Percentiles rank a stretch among this genome's conserved stretches.
Evolutionary conservation across 257 asterid genomes (phyloP).

Genomic region (Solanum infundibuliforme): DNA sequence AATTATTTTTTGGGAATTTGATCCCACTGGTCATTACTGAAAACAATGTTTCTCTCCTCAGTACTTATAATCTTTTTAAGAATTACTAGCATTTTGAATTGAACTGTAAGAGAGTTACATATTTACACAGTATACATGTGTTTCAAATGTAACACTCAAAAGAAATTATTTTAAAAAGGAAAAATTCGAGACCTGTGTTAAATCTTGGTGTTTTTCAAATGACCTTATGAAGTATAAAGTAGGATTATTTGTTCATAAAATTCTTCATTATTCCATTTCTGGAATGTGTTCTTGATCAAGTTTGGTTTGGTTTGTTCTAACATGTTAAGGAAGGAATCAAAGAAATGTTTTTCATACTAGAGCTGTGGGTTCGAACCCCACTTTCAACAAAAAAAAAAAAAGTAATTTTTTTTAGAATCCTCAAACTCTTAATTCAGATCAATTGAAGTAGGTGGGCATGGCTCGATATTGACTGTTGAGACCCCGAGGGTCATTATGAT

Average conservation of each 20-base stretch:
- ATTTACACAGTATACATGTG: background rate
- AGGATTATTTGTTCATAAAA: background rate
- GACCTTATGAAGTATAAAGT: background rate
- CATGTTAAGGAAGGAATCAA: no score
- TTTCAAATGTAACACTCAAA: background rate
- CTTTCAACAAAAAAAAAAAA: no score
- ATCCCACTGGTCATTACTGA: conserved; percentile 15
- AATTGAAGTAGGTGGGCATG: background rate
- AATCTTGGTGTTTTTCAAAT: background rate
- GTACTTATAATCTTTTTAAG: background rate
- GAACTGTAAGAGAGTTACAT: background rate
- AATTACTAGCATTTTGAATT: background rate
- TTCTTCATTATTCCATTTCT: background rate
- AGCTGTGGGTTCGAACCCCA: no score
- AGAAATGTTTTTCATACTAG: no score
- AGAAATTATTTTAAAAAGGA: background rate
- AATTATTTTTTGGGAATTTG: conserved; percentile 15
- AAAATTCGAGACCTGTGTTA: background rate
- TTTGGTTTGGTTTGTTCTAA: background rate
- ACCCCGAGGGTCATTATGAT: background rate
- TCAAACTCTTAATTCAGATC: no score
- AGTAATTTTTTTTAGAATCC: no score
- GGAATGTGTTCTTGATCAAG: background rate
- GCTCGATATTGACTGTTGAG: background rate
- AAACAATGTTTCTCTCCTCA: conserved; percentile 13